Conservation (phyloP, 169 alveolate species). For the Condylostoma magnum region DNA sequence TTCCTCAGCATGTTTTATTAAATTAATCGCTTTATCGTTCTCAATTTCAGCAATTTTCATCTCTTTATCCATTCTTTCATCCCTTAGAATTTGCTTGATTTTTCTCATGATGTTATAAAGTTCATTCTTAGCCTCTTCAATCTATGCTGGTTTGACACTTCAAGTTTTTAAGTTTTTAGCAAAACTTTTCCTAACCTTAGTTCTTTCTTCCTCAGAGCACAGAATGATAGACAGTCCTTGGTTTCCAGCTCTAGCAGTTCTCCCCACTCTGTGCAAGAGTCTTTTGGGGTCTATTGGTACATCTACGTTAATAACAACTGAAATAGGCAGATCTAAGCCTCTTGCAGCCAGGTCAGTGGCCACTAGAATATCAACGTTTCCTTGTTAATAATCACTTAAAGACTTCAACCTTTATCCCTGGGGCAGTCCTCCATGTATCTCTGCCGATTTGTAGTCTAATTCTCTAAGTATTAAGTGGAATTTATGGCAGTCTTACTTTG, state of each 20-base stretch:
- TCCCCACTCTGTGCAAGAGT: conserved; percentile 88
- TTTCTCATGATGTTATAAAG: conserved; percentile 57
- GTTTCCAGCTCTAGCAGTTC: conserved; percentile 94
- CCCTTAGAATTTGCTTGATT: conserved; percentile 55
- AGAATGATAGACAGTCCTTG: conserved; percentile 75
- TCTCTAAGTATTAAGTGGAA: conserved; percentile 41
- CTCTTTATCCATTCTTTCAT: conserved; percentile 69
- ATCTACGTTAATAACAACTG: conserved; percentile 82
- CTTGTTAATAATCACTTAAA: conserved; percentile 68
- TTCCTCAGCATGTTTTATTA: conserved; percentile 71
- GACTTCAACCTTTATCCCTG: conserved; percentile 70
- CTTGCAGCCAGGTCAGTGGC: conserved; percentile 91
- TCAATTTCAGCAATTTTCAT: conserved; percentile 64
- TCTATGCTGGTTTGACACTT: conserved; percentile 40
- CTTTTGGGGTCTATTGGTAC: conserved; percentile 77
- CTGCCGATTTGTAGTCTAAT: conserved; percentile 50
- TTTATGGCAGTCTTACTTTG: conserved; percentile 60
- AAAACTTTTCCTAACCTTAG: conserved; percentile 64
- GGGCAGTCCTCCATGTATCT: conserved; percentile 71
- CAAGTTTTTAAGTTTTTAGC: conserved; percentile 31
- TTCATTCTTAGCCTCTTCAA: conserved; percentile 41
- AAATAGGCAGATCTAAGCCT: conserved; percentile 88
- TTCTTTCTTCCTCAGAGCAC: conserved; percentile 77
- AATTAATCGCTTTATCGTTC: conserved; percentile 59
- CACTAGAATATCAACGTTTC: conserved; percentile 64